Conservation (phyloP, 176 grass and related monocot genomes). For the Puya raimondii region DNA sequence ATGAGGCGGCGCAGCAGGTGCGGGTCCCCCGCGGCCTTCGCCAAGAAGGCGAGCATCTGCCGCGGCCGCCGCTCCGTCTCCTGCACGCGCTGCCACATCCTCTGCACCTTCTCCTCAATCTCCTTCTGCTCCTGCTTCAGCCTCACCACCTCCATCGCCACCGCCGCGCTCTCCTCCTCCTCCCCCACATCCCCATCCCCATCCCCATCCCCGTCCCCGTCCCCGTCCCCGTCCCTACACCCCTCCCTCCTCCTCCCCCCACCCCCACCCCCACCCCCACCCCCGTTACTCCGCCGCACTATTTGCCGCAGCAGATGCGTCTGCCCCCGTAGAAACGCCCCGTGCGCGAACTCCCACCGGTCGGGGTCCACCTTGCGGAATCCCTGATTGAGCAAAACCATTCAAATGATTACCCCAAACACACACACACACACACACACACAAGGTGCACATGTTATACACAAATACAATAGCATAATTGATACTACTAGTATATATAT, state of each 20-base stretch:
- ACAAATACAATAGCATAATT: too few species aligned
- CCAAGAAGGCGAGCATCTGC: slow-evolving; percentile 79
- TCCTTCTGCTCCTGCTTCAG: too few species aligned
- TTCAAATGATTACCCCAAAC: background rate
- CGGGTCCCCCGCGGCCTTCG: slow-evolving; percentile 51
- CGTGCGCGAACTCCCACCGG: slow-evolving; percentile 75
- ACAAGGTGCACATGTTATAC: too few species aligned
- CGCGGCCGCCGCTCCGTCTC: slow-evolving; percentile 66
- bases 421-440: too few species aligned
- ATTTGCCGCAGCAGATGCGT: slow-evolving; percentile 54
- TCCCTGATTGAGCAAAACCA: slow-evolving; percentile 27
- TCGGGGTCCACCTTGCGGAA: slow-evolving; percentile 72
- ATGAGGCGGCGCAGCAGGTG: background rate
- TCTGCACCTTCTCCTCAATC: slow-evolving; percentile 32
- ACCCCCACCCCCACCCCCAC: background rate
- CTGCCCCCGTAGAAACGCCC: slow-evolving; percentile 50
- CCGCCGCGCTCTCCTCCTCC: slow-evolving; percentile 19
- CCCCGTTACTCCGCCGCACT: slow-evolving; percentile 28
- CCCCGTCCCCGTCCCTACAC: too few species aligned
- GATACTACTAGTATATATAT: background rate
- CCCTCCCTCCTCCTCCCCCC: background rate
- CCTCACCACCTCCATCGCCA: too few species aligned
- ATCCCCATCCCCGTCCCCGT: too few species aligned
- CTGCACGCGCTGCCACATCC: slow-evolving; percentile 72
- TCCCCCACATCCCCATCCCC: slow-evolving; percentile 15